Evolutionary conservation across 192 early-diverging fungal species (phyloP).

Genomic region (Mortierella antarctica): DNA sequence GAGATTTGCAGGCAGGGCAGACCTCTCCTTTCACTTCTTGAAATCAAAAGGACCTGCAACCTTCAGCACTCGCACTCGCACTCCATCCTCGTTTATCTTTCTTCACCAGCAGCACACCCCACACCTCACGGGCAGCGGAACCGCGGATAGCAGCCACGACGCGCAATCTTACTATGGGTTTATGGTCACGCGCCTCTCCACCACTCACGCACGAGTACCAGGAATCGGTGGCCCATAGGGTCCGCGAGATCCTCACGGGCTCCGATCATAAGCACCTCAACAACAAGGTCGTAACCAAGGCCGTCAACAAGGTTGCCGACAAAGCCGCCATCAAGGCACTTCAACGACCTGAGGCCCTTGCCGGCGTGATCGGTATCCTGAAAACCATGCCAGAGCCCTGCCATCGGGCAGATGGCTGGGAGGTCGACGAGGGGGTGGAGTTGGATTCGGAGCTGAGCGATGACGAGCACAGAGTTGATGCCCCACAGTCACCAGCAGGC

Average conservation of each 20-base stretch:
- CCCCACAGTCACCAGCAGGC: not conserved
- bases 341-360: conserved; percentile 38
- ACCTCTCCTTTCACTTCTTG: not conserved
- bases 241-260: conserved; percentile 55
- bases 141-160: not conserved
- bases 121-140: not conserved
- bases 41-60: not conserved
- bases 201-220: conserved; percentile 47
- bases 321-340: conserved; percentile 55
- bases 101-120: not conserved
- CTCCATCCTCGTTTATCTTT: conserved; percentile 8
- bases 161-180: conserved; percentile 10
- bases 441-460: conserved; percentile 14
- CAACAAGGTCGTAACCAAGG: not conserved
- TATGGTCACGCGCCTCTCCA: conserved; percentile 38
- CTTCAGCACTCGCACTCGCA: not conserved
- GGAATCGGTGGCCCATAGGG: conserved; percentile 45
- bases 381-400: conserved; percentile 55
- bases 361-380: conserved; percentile 49
- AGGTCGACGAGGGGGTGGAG: conserved; percentile 20
- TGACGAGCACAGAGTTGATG: not conserved
- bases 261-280: conserved; percentile 18
- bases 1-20: too few relatives aligned
- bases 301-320: not conserved
- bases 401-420: conserved; percentile 24